Percentiles rank a stretch among this genome's conserved stretches.
Evolutionary conservation across 2,329 filamentous ascomycete genomes (phyloP).

Genomic region (Nannizzia gypsea): DNA sequence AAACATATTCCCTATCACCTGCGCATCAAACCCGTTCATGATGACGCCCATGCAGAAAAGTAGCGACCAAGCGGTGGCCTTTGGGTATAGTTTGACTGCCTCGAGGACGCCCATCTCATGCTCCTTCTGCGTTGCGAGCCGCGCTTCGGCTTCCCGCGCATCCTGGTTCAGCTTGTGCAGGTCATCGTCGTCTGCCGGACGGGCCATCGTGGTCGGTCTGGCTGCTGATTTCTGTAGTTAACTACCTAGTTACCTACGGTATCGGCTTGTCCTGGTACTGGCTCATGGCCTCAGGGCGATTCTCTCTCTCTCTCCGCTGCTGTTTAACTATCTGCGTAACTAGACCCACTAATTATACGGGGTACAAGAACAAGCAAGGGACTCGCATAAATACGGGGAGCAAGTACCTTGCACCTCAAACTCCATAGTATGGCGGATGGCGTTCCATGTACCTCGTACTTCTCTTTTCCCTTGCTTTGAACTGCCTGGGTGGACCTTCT

Average conservation of each 20-base stretch:
- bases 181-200: not conserved
- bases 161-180: constrained; percentile 3
- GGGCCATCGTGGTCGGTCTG: not conserved
- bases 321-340: too few species aligned
- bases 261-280: not conserved
- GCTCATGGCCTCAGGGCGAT: not conserved
- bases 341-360: too few species aligned
- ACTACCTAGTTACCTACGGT: not conserved
- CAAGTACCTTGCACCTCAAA: too few species aligned
- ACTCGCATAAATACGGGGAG: too few species aligned
- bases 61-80: constrained; percentile 29
- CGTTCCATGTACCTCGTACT: too few species aligned
- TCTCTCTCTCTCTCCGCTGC: too few species aligned
- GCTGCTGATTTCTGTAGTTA: not conserved
- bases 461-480: too few species aligned
- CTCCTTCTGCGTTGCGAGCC: constrained; percentile 5
- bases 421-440: too few species aligned
- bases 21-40: constrained; percentile 48
- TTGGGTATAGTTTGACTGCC: constrained; percentile 34
- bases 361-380: too few species aligned
- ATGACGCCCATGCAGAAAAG: constrained; percentile 26
- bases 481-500: too few species aligned
- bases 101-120: constrained; percentile 7
- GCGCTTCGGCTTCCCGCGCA: not conserved
- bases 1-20: constrained; percentile 52